Evolutionary conservation across 106 monocot genomes (phyloP).

Genomic region (Dendrobium huoshanense): DNA sequence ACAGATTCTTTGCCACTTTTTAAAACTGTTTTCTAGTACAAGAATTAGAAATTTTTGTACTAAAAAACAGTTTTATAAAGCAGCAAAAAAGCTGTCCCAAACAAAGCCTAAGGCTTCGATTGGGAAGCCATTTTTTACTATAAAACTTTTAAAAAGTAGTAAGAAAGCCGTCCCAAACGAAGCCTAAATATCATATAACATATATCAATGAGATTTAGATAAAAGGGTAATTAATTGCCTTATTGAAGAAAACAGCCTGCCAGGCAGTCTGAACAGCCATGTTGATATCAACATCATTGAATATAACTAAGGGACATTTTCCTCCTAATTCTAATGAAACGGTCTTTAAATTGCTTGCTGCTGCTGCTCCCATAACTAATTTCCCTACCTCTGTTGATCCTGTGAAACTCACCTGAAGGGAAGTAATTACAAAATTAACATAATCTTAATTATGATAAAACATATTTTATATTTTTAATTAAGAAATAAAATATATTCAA

Average conservation of each 20-base stretch:
- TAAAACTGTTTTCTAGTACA: no score
- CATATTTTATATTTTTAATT: not conserved
- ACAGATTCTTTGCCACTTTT: no score
- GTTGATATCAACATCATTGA: conserved; percentile 45
- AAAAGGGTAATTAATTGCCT: conserved; percentile 17
- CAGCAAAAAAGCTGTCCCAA: no score
- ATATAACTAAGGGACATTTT: conserved; percentile 45
- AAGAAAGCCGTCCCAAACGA: no score
- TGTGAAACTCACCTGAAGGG: conserved; percentile 37
- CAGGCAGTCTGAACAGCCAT: conserved; percentile 28
- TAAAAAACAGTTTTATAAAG: no score
- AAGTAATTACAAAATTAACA: not conserved
- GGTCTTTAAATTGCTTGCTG: conserved; percentile 47
- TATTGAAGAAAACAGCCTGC: conserved; percentile 31
- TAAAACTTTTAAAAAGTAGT: no score
- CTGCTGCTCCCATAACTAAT: conserved; percentile 43
- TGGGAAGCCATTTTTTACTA: no score
- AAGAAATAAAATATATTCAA: not conserved
- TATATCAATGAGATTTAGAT: no score
- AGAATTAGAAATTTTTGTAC: no score
- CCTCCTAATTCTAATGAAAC: conserved; percentile 51
- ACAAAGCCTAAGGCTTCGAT: no score
- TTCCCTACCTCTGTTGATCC: conserved; percentile 50
- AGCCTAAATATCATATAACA: no score
- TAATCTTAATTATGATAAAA: not conserved